Evolutionary conservation across 2,329 filamentous ascomycete genomes (phyloP).

Genomic region (Penicillium sp.): DNA sequence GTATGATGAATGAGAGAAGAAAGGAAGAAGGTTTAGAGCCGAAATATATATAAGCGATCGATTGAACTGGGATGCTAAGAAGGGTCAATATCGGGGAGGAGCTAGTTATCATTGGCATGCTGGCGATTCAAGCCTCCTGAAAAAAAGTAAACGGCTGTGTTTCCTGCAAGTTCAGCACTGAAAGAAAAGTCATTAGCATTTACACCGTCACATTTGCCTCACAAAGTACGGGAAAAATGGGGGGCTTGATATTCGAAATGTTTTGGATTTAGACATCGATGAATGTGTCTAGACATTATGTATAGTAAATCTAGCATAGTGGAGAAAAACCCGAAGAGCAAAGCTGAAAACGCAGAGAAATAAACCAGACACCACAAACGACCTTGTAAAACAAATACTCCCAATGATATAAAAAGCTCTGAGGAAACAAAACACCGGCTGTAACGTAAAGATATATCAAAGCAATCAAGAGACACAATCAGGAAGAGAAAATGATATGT

Average conservation of each 20-base stretch:
- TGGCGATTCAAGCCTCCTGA: not conserved
- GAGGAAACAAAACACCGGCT: slow-evolving; percentile 27
- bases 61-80: not conserved
- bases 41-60: not conserved
- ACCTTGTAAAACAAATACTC: slow-evolving; percentile 26
- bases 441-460: slow-evolving; percentile 20
- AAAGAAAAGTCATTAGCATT: not conserved
- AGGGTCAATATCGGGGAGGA: not conserved
- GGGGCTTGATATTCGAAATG: not conserved
- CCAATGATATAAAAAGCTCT: slow-evolving; percentile 30
- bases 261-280: slow-evolving; percentile 22
- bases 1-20: not conserved
- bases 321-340: slow-evolving; percentile 20
- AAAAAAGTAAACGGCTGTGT: not conserved
- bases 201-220: not conserved
- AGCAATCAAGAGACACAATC: slow-evolving; percentile 12
- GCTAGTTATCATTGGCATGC: not conserved
- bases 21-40: not conserved
- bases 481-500: slow-evolving; percentile 16
- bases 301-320: slow-evolving; percentile 28
- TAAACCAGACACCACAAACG: slow-evolving; percentile 28
- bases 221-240: not conserved
- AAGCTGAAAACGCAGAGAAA: slow-evolving; percentile 16
- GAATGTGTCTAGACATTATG: slow-evolving; percentile 29
- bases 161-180: not conserved